Base-by-base conservation (phyloP, 768 basidiomycete species). In the Lyophyllum shimeji region DNA sequence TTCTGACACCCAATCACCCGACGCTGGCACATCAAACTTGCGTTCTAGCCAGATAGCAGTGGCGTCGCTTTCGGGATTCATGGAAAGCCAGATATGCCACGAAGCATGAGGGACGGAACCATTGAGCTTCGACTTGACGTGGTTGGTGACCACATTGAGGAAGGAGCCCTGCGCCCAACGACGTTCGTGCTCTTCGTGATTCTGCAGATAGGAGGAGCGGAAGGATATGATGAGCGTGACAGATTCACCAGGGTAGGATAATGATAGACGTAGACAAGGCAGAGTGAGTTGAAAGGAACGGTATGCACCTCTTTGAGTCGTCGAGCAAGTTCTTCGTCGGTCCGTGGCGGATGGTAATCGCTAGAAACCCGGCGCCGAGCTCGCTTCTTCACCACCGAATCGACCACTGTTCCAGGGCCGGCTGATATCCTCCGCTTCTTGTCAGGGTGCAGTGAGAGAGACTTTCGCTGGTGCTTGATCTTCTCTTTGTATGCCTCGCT, bases 31-130 rank as follows among this genome's bases (percentile, higher is more conserved):
- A 59, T 85, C 77, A 57, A 92, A 90, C 68, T 93, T 93, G 60
- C 78, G 77, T 63, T 90, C 85, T 40, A 91, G 62, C 90, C 90
- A 92, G 37, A 90, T 89, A 2, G 89, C 88, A 7, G 89, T 91
- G 18, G 81, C 82, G 62, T 90, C 88, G 60, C 77, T 83, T 55
- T 84, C 84, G 12, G 83, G 81, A 63, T 91, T 90, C 62, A 83
- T 75, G 2, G 89, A 89, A n/a, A 92, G 65, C 90, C 89, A 91
- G 37, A 83, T 68, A 23, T 78, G 75, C 86, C 87, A 90, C 7
- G 80, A 70, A 2, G 69, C 61, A 45, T 63, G 71, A 53, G 73
- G 67, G 3, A 65, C 68, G 29, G 63, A 52, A 17, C 73, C 59
- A 24, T 61, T 65, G n/a, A 67, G 67, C 45, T 63, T 67, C 20